Evolutionary conservation across 2,329 filamentous ascomycete species (phyloP).

Genomic region (Fusarium staphyleae): DNA sequence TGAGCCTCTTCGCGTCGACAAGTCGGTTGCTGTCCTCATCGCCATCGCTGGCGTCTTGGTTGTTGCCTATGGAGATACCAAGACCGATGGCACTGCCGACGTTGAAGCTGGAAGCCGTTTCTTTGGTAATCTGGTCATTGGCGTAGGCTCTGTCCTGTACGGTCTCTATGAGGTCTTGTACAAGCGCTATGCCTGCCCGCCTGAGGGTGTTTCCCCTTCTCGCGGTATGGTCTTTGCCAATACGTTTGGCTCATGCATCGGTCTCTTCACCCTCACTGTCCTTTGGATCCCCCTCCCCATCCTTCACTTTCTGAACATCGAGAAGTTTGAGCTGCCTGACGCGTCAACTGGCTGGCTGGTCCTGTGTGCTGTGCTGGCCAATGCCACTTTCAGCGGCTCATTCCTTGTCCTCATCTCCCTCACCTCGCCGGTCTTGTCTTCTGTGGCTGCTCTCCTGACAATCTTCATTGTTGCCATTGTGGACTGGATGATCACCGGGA

Average conservation of each 20-base stretch:
- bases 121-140: constrained; percentile 90
- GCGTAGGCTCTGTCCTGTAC: constrained; percentile 88
- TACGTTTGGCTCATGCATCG: constrained; percentile 87
- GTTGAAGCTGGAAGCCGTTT: constrained; percentile 71
- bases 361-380: constrained; percentile 79
- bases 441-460: constrained; percentile 90
- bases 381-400: constrained; percentile 90
- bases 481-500: constrained; percentile 85
- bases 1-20: constrained; percentile 83
- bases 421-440: constrained; percentile 90
- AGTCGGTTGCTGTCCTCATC: constrained; percentile 83
- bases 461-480: constrained; percentile 96
- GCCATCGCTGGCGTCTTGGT: constrained; percentile 90
- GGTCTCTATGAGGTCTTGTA: constrained; percentile 98
- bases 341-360: constrained; percentile 83
- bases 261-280: constrained; percentile 81
- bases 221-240: constrained; percentile 97
- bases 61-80: constrained; percentile 89
- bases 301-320: constrained; percentile 78
- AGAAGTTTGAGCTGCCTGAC: constrained; percentile 81
- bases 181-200: constrained; percentile 91
- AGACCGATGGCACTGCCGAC: constrained; percentile 46
- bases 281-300: constrained; percentile 93
- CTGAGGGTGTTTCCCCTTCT: constrained; percentile 82
- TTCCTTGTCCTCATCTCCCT: constrained; percentile 93